Evolutionary conservation across 106 monocot genomes (phyloP).

Genomic region (Allium sativum): DNA sequence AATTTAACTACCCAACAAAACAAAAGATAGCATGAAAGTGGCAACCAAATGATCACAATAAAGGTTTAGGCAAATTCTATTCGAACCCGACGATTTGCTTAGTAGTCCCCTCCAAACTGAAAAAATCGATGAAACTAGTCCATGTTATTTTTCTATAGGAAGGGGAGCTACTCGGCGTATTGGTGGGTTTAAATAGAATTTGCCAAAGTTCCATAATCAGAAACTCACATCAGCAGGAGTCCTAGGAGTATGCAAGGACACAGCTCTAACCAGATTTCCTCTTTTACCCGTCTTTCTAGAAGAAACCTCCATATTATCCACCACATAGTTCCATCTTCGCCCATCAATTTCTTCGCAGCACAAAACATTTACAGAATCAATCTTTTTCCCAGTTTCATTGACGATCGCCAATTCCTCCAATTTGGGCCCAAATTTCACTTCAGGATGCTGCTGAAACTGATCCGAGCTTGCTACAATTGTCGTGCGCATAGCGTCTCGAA

Average conservation of each 20-base stretch:
- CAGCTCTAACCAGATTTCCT: constrained; percentile 16
- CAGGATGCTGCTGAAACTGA: constrained; percentile 13
- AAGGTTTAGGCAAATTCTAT: too few species aligned
- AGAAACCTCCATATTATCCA: constrained; percentile 16
- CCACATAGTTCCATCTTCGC: constrained; percentile 46
- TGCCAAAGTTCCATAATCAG: background rate
- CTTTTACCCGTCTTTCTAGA: background rate
- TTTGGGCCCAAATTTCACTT: constrained; percentile 25
- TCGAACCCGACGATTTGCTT: too few species aligned
- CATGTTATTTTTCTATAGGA: too few species aligned
- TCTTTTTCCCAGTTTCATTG: constrained; percentile 1
- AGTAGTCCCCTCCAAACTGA: too few species aligned
- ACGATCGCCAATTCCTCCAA: constrained; percentile 7
- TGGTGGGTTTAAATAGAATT: too few species aligned
- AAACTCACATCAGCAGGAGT: constrained; percentile 32
- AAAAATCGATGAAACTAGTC: too few species aligned
- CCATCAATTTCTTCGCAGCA: constrained; percentile 54
- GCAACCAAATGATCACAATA: background rate
- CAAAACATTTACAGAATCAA: constrained; percentile 1
- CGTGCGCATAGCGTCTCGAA: constrained; percentile 31
- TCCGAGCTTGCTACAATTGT: constrained; percentile 12
- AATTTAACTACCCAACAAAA: too few species aligned
- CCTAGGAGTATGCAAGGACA: constrained; percentile 31
- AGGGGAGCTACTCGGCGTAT: too few species aligned
- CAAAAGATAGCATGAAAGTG: background rate